Conservation (phyloP, 2,329 filamentous ascomycete species). For the Raffaelea arxii region DNA sequence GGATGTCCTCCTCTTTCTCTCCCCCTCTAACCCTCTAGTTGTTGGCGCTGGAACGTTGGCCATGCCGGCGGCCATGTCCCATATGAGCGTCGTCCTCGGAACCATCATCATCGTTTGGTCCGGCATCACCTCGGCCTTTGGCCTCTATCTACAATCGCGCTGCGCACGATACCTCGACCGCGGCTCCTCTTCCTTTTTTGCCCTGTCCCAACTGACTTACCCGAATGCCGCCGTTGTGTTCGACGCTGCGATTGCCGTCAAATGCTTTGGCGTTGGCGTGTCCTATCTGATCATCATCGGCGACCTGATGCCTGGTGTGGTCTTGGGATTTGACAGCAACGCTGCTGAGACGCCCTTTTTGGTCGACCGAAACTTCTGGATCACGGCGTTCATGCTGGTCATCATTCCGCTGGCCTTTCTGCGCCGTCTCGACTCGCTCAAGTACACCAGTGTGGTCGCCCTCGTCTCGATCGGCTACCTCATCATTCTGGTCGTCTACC, state of each 20-base stretch:
- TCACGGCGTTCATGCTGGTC: constrained; percentile 93
- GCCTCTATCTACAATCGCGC: constrained; percentile 86
- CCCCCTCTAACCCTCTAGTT: constrained; percentile 48
- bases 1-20: no score
- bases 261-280: constrained; percentile 95
- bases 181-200: constrained; percentile 85
- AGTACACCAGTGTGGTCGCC: constrained; percentile 91
- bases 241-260: constrained; percentile 90
- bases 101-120: constrained; percentile 84
- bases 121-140: constrained; percentile 78
- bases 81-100: constrained; percentile 87
- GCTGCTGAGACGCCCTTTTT: constrained; percentile 61
- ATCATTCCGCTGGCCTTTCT: constrained; percentile 93
- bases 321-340: constrained; percentile 63
- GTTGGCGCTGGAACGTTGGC: constrained; percentile 90
- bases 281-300: constrained; percentile 99
- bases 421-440: constrained; percentile 83
- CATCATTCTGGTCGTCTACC: constrained; percentile 84
- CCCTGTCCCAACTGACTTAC: constrained; percentile 93
- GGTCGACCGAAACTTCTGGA: constrained; percentile 90
- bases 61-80: constrained; percentile 89
- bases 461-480: constrained; percentile 90
- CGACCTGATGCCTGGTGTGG: constrained; percentile 93
- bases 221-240: constrained; percentile 93
- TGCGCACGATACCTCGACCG: constrained; percentile 90